phyloP scores from a whole-genome alignment of 1,284 basidiomycete genomes.

The Tilletia walkeri region DNA sequence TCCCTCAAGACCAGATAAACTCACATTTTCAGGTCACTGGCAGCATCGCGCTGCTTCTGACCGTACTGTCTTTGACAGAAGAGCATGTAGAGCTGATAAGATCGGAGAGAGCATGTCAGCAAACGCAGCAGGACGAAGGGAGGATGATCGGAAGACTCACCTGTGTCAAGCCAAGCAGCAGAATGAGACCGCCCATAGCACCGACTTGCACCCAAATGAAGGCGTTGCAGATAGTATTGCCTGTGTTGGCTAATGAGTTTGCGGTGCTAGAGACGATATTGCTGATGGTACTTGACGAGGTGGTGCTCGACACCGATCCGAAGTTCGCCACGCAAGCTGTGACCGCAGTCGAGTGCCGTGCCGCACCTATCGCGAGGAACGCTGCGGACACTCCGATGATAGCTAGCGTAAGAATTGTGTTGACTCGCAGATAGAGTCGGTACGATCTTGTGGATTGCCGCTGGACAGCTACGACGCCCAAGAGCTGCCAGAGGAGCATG shows the following conservation, averaged over 20 bases:
- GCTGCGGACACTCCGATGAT: conserved; percentile 41
- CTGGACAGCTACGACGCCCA: conserved; percentile 41
- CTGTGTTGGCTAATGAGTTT: conserved; percentile 27
- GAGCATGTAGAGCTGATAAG: conserved; percentile 52
- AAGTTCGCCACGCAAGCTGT: conserved; percentile 35
- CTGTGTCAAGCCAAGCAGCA: conserved; percentile 47
- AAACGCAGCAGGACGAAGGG: background rate
- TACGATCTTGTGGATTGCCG: conserved; percentile 42
- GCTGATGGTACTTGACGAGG: conserved; percentile 19
- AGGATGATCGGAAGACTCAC: conserved; percentile 19
- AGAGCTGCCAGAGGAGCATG: conserved; percentile 44
- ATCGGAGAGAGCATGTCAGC: background rate
- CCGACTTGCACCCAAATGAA: conserved; percentile 53
- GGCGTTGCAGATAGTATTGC: conserved; percentile 46
- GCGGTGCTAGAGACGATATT: conserved; percentile 20
- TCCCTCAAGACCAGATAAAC: background rate
- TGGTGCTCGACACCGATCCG: conserved; percentile 27
- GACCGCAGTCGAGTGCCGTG: conserved; percentile 36
- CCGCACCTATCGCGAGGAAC: conserved; percentile 41
- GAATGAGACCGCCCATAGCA: conserved; percentile 44
- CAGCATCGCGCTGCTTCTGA: conserved; percentile 37
- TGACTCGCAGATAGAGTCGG: conserved; percentile 48
- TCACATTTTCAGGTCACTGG: conserved; percentile 23
- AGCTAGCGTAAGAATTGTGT: conserved; percentile 42
- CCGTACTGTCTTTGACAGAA: conserved; percentile 48